Evolutionary conservation across 345 rosid genomes (phyloP), one percentile per base, ranked within the genome.

Genomic region (Camelina hispida): DNA sequence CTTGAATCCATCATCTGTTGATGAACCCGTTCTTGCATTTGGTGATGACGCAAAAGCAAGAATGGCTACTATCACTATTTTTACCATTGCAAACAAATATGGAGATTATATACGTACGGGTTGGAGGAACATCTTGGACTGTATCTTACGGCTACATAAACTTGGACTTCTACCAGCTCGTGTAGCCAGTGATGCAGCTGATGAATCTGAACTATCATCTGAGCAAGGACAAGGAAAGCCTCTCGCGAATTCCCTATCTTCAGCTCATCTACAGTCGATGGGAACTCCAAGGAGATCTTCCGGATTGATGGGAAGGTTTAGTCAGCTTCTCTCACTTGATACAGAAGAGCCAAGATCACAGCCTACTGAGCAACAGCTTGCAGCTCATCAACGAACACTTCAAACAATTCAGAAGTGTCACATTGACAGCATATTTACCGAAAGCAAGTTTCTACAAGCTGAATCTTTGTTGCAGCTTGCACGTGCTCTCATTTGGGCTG

Each of bases 161-260:
- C 93, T 89, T 58, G 99, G 99, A 74, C 98, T 92, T 86, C 91
- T 95, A 59, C 97, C 99, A 73, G 98, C 99, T 55, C 93, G 96
- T 72, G 97, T 93, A 59, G 97, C 97, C 55, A 93, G 94, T 83
- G 98, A 93, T 85, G 93, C 96, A 47, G 94, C 99, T 73, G 99
- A 95, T 83, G 99, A 93, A 78, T 86, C 97, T 9, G 97, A 95
- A 80, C 71, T 82, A 76, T 81, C 96, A 72, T 76, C 97, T 61
- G 99, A 95, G 67, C 87, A 88, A 34, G 84, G 87, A 47, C 97
- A 89, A 54, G 98, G 93, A 63, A 92, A 89, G 74, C 99, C 94
- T 68, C 77, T 87, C 18, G 73, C 93, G 25, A 91, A 81, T 85
- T 85, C 98, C 73, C 66, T 89, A 69, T 87, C 96, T 71, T 84